phyloP scores from a whole-genome alignment of 108 stramenopile genomes.

The Cyclotella kingstonii region DNA sequence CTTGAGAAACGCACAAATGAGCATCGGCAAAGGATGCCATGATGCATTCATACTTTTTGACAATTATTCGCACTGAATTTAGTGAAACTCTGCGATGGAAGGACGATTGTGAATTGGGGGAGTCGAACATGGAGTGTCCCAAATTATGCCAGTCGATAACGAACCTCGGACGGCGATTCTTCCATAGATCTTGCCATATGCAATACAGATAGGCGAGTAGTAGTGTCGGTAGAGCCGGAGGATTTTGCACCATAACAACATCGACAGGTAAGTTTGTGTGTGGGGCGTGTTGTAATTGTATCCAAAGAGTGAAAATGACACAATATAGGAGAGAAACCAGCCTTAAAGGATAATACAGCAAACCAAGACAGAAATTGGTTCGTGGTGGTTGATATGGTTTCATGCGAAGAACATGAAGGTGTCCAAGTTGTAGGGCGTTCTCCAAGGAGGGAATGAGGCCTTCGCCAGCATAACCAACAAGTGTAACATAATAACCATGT shows the following conservation, averaged over 20 bases:
- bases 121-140: constrained; percentile 90
- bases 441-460: constrained; percentile 45
- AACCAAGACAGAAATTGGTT: constrained; percentile 42
- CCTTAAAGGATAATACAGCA: constrained; percentile 65
- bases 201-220: constrained; percentile 62
- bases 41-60: constrained; percentile 61
- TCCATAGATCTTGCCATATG: constrained; percentile 7
- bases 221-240: constrained; percentile 92
- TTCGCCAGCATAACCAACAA: constrained; percentile 77
- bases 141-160: constrained; percentile 98
- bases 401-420: constrained; percentile 63
- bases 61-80: constrained; percentile 40
- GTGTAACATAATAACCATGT: constrained; percentile 61
- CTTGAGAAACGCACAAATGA: constrained; percentile 91
- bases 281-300: constrained; percentile 29
- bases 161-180: constrained; percentile 59
- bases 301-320: constrained; percentile 55
- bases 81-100: neutral
- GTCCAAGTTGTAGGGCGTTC: constrained; percentile 19
- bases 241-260: constrained; percentile 94
- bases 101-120: constrained; percentile 6
- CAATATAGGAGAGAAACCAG: constrained; percentile 46
- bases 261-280: constrained; percentile 44
- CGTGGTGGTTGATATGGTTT: constrained; percentile 47
- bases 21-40: constrained; percentile 78